phyloP scores from a whole-genome alignment of 371 early-diverging fungal genomes.

The Rhizopus sp. region DNA sequence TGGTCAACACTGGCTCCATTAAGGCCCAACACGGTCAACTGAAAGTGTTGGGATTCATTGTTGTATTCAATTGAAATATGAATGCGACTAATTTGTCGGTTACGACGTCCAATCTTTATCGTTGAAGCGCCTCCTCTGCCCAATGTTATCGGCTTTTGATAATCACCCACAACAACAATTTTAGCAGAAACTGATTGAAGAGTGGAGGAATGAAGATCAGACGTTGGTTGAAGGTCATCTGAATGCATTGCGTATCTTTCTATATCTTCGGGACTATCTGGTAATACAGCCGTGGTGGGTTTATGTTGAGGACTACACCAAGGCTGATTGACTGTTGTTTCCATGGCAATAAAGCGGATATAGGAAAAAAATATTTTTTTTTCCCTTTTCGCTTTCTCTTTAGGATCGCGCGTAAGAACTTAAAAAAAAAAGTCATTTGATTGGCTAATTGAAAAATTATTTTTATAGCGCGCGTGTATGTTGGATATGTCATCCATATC shows the following conservation, averaged over 20 bases:
- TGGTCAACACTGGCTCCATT: constrained; percentile 53
- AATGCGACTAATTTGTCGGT: constrained; percentile 60
- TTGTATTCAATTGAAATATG: constrained; percentile 58
- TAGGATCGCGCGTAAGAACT: no score
- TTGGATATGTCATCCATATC: no score
- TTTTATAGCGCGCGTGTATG: no score
- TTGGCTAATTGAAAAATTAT: no score
- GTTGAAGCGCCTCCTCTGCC: constrained; percentile 60
- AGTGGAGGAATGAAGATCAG: constrained; percentile 20
- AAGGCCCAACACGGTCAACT: constrained; percentile 56
- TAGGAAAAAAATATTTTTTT: no score
- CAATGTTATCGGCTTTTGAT: constrained; percentile 48
- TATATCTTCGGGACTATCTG: constrained; percentile 18
- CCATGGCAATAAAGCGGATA: no score
- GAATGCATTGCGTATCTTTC: constrained; percentile 27
- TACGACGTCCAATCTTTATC: constrained; percentile 59
- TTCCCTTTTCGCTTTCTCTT: no score
- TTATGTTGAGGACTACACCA: neutral
- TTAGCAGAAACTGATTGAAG: constrained; percentile 7
- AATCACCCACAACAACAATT: constrained; percentile 42
- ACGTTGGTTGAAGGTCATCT: constrained; percentile 41
- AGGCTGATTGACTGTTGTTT: neutral
- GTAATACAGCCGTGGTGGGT: neutral
- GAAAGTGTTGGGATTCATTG: constrained; percentile 29
- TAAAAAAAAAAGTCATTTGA: no score